Evolutionary conservation across 2,329 filamentous ascomycete genomes (phyloP).

Genomic region (Clarireedia monteithiana): DNA sequence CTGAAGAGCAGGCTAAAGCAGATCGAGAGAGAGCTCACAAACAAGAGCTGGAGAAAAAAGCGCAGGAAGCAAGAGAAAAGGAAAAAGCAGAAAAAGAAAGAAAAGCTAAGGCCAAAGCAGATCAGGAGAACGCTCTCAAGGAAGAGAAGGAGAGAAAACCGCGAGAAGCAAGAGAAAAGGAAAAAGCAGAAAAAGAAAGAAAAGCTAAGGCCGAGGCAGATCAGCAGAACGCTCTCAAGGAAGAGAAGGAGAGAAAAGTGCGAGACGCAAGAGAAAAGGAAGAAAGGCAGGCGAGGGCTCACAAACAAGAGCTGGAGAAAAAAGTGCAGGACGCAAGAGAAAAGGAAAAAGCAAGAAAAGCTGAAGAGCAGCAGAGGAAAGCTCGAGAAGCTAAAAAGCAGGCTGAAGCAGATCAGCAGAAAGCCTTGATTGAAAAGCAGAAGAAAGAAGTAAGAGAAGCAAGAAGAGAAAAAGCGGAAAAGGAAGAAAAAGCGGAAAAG

Average conservation of each 20-base stretch:
- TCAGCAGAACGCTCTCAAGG: neutral
- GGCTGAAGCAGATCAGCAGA: neutral
- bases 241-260: too few species aligned
- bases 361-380: neutral
- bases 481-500: neutral
- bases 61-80: neutral
- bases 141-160: too few species aligned
- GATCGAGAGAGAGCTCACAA: neutral
- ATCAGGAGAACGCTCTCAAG: too few species aligned
- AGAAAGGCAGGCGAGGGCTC: neutral
- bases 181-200: neutral
- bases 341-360: neutral
- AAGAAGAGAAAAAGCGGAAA: neutral
- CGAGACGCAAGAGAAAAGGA: neutral
- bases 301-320: neutral
- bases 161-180: neutral
- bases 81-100: neutral
- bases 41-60: neutral
- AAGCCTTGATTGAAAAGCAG: neutral
- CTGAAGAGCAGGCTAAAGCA: neutral
- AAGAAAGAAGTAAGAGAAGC: neutral
- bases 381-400: neutral
- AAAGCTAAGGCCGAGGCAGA: neutral
- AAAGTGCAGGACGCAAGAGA: neutral
- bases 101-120: neutral